Evolutionary conservation across 106 monocot species (phyloP), one percentile per base, ranked within the genome.

Genomic region (Vanilla planifolia): DNA sequence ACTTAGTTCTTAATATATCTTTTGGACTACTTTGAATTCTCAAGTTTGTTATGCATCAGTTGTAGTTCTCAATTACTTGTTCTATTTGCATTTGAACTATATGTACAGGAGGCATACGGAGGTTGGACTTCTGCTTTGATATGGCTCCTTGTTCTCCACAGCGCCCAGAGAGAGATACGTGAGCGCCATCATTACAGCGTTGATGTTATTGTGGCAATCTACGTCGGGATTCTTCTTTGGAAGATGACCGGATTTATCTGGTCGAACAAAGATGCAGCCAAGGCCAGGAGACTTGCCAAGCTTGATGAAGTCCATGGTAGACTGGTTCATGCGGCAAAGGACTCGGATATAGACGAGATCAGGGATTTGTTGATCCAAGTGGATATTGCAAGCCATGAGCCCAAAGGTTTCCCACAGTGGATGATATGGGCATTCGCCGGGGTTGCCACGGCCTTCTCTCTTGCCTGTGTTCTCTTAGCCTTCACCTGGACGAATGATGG

Each of bases 81-180:
- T n/a, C n/a, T n/a, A n/a, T n/a, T n/a, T n/a, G n/a, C n/a, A n/a
- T n/a, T n/a, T n/a, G n/a, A n/a, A n/a, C n/a, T n/a, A n/a, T n/a
- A n/a, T n/a, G n/a, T 25, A 48, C 77, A 96, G 90, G 96, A 98
- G 66, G 96, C 96, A 51, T 98, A 98, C 60, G 96, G 96, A 55
- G 96, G 96, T 7, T 92, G 84, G 80, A 88, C 88, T 1, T 92
- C 92, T 30, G 87, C 55, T 52, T 20, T 80, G 30, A 79, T 92
- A 73, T 98, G 96, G 96, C 24, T 92, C 26, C 81, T 92, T 1
- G 96, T 98, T 47, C 67, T 98, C 34, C 96, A 98, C 61, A 92
- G 91, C 28, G 91, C 91, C 2, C 96, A 98, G 59, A 84, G 96
- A 55, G 96, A 98, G 68, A 63, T 91, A 2, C 83, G 96, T 23